These are phyloP conservation scores for Cochlearia excelsa DNA, from an alignment of 345 rosid genomes.

Conservation along the genomic window DNA sequence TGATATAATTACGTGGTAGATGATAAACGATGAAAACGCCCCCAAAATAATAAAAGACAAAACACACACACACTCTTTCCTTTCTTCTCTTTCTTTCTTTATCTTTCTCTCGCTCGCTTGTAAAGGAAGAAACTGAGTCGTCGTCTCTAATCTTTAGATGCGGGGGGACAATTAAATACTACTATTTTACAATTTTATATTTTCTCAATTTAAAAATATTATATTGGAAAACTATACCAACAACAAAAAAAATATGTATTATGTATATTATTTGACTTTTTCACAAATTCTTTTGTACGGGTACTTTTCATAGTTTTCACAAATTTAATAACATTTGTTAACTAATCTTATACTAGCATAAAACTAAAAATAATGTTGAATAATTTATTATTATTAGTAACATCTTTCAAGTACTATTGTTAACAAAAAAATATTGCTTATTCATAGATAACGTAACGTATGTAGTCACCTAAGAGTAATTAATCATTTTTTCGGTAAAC, in stretches of 20 bases:
- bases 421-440: neutral
- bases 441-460: conserved; percentile 24
- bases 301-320: too few relatives aligned
- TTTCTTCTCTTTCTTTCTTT: neutral
- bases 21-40: conserved; percentile 38
- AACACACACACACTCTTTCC: conserved; percentile 13
- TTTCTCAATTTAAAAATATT: neutral
- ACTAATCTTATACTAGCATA: too few relatives aligned
- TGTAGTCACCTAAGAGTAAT: neutral
- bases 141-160: conserved; percentile 40
- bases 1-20: conserved; percentile 24
- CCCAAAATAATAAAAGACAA: neutral
- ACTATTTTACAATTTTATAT: neutral
- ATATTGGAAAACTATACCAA: neutral
- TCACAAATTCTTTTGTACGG: too few relatives aligned
- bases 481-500: neutral
- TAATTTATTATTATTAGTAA: too few relatives aligned
- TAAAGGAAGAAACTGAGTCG: conserved; percentile 36
- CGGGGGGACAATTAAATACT: conserved; percentile 32
- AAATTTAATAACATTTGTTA: too few relatives aligned
- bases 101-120: conserved; percentile 26
- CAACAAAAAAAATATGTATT: neutral
- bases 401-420: too few relatives aligned
- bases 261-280: too few relatives aligned
- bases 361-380: too few relatives aligned